Conservation (phyloP, 2,329 filamentous ascomycete genomes). For the Claviceps paspali region DNA sequence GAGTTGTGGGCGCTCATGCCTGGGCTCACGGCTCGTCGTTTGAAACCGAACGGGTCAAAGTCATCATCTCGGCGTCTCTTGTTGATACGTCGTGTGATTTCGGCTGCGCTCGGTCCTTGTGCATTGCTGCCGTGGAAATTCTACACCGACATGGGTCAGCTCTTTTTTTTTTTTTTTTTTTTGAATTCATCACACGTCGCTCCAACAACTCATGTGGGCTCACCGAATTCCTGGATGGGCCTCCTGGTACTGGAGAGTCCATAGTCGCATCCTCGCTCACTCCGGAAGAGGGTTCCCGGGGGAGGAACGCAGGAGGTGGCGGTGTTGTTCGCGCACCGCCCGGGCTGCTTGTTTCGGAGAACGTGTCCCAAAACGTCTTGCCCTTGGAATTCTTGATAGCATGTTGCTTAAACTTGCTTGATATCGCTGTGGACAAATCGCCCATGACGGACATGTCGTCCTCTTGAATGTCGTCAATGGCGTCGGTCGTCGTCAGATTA, state of each 20-base stretch:
- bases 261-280: constrained; percentile 57
- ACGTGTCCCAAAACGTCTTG: constrained; percentile 63
- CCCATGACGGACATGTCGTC: constrained; percentile 54
- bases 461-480: constrained; percentile 53
- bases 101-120: constrained; percentile 49
- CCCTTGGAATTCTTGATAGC: constrained; percentile 56
- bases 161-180: not conserved
- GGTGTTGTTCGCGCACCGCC: constrained; percentile 41
- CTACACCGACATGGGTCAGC: not conserved
- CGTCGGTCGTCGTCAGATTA: constrained; percentile 46
- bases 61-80: constrained; percentile 86
- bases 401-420: constrained; percentile 61
- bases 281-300: constrained; percentile 41
- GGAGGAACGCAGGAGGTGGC: constrained; percentile 47
- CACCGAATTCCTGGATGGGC: constrained; percentile 19
- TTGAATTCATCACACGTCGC: too few species aligned
- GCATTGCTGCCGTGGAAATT: constrained; percentile 17
- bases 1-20: constrained; percentile 85
- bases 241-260: constrained; percentile 45
- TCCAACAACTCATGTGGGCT: too few species aligned
- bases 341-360: constrained; percentile 50
- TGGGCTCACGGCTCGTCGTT: constrained; percentile 79
- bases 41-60: constrained; percentile 75
- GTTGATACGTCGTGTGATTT: constrained; percentile 64
- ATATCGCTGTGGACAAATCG: constrained; percentile 31